Evolutionary conservation across 805 yeast genomes (phyloP).

Genomic region (Wickerhamiella shivajii): DNA sequence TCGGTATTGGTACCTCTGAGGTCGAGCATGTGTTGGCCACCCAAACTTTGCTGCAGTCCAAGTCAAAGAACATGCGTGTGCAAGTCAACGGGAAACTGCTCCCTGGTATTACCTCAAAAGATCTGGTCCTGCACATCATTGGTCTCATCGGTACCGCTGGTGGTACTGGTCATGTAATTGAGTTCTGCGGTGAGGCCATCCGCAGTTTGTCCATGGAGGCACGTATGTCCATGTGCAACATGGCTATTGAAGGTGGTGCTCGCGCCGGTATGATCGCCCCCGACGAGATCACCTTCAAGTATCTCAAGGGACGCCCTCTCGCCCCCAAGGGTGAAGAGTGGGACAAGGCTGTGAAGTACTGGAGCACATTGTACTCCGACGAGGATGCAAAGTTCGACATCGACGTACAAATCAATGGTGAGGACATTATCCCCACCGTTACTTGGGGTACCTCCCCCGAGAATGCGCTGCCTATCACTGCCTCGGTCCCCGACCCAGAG

Average conservation of each 20-base stretch:
- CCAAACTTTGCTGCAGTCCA: constrained; percentile 81
- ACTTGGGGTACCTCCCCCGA: constrained; percentile 99
- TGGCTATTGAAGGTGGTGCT: constrained; percentile 98
- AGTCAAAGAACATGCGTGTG: constrained; percentile 92
- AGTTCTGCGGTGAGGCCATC: constrained; percentile 92
- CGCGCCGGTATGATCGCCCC: constrained; percentile 99
- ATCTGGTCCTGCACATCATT: constrained; percentile 82
- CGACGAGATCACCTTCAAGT: constrained; percentile 75
- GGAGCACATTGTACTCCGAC: constrained; percentile 80
- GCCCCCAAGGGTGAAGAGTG: constrained; percentile 90
- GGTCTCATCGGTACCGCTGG: constrained; percentile 98
- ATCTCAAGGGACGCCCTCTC: constrained; percentile 84
- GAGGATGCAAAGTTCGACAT: constrained; percentile 80
- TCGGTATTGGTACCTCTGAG: constrained; percentile 98
- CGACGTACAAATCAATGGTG: constrained; percentile 66
- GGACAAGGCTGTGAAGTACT: constrained; percentile 85
- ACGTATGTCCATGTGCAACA: constrained; percentile 97
- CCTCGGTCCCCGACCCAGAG: constrained; percentile 81
- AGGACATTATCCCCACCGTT: constrained; percentile 85
- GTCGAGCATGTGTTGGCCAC: constrained; percentile 98
- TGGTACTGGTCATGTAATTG: constrained; percentile 95
- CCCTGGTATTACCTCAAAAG: constrained; percentile 92
- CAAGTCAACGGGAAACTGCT: constrained; percentile 67
- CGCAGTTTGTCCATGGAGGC: constrained; percentile 89
- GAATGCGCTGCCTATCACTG: constrained; percentile 92